phyloP scores from a whole-genome alignment of 2,329 filamentous ascomycete species.

The Trichoderma sp. region DNA sequence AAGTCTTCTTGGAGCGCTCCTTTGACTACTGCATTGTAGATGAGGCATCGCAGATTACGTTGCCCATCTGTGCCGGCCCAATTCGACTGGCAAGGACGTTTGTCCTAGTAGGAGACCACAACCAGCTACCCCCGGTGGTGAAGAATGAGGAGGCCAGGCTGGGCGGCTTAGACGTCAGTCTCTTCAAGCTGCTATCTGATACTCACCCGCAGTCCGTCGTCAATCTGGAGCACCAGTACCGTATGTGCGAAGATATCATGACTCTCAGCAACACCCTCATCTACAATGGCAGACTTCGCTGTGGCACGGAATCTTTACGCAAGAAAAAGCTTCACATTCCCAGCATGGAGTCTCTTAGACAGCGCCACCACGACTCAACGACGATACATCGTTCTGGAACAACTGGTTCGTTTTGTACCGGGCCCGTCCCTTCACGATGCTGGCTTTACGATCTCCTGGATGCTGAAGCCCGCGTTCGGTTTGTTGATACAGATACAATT shows the following conservation, averaged over 20 bases:
- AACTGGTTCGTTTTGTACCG: constrained; percentile 55
- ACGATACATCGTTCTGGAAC: constrained; percentile 42
- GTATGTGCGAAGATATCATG: constrained; percentile 98
- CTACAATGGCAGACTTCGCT: constrained; percentile 86
- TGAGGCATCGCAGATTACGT: constrained; percentile 94
- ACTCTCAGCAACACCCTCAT: constrained; percentile 87
- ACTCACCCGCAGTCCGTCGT: constrained; percentile 83
- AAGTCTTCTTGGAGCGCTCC: constrained; percentile 79
- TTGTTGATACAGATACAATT: constrained; percentile 84
- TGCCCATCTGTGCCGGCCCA: constrained; percentile 90
- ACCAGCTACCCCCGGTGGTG: constrained; percentile 90
- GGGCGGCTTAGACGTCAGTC: constrained; percentile 84
- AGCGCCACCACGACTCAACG: constrained; percentile 53
- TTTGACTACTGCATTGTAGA: constrained; percentile 99
- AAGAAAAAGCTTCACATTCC: constrained; percentile 66
- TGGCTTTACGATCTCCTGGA: constrained; percentile 74
- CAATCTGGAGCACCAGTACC: constrained; percentile 92
- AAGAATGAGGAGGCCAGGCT: constrained; percentile 84
- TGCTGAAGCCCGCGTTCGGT: constrained; percentile 71
- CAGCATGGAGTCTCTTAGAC: constrained; percentile 58
- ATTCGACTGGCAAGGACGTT: constrained; percentile 92
- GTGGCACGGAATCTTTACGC: constrained; percentile 76
- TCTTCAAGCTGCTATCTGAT: constrained; percentile 93
- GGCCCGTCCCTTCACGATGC: constrained; percentile 53
- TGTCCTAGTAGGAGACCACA: constrained; percentile 93